Percentiles rank a stretch among this genome's conserved stretches.
These are phyloP conservation scores for Gillenia trifoliata DNA, from an alignment of 306 rosid species.

Conservation along the genomic window DNA sequence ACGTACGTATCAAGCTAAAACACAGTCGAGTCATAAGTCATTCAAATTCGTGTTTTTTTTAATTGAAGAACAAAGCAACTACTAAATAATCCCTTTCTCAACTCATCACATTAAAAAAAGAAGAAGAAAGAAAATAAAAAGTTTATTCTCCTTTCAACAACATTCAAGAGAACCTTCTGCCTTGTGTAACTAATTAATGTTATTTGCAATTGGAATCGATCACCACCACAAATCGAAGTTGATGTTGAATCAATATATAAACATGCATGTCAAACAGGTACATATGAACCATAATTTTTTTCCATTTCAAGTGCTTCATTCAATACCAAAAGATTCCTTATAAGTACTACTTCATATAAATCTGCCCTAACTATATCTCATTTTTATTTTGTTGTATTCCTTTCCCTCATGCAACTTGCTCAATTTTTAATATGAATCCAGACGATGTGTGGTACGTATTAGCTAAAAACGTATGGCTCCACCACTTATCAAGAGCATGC, in stretches of 20 bases:
- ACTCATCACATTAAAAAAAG: too few relatives aligned
- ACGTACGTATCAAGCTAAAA: too few relatives aligned
- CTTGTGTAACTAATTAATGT: background rate
- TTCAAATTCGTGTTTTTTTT: background rate
- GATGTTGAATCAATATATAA: background rate
- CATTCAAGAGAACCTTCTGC: background rate
- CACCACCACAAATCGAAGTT: background rate
- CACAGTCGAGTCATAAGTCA: background rate
- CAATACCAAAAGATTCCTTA: conserved; percentile 5
- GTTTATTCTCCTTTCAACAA: too few relatives aligned
- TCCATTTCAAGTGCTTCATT: background rate
- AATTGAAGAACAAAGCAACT: too few relatives aligned
- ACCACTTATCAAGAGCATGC: conserved; percentile 3
- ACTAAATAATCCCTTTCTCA: too few relatives aligned
- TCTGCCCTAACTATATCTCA: background rate
- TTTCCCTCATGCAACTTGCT: conserved; percentile 9
- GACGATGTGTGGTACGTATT: background rate
- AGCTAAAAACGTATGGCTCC: background rate
- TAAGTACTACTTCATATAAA: background rate
- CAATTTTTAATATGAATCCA: background rate
- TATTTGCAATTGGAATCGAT: background rate
- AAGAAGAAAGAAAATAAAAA: too few relatives aligned
- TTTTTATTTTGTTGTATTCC: background rate
- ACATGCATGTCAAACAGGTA: conserved; percentile 3
- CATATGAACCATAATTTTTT: background rate